Evolutionary conservation across 495 filamentous ascomycete species (phyloP).

Genomic region (Penicillium odoratum): DNA sequence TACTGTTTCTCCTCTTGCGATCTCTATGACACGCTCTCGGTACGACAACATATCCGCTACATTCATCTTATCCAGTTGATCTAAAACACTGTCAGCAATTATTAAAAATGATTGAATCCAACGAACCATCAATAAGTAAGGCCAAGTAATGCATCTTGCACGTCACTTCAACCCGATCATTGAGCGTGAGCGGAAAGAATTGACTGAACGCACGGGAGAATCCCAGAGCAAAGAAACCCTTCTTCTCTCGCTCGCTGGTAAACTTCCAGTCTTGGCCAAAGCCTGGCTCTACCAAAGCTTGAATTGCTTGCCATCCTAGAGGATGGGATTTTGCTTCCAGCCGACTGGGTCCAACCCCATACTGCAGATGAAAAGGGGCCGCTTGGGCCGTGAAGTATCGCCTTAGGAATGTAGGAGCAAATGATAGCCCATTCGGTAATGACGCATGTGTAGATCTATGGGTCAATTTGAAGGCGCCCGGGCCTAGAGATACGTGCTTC

Average conservation of each 20-base stretch:
- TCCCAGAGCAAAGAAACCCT: slow-evolving; percentile 17
- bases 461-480: neutral
- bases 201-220: slow-evolving; percentile 24
- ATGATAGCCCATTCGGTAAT: neutral
- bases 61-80: slow-evolving; percentile 28
- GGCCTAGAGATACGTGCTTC: neutral
- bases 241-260: slow-evolving; percentile 17
- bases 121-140: slow-evolving; percentile 24
- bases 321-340: slow-evolving; percentile 20
- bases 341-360: slow-evolving; percentile 9
- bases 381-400: neutral
- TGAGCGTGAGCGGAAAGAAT: slow-evolving; percentile 20
- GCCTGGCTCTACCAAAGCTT: slow-evolving; percentile 21
- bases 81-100: slow-evolving; percentile 9
- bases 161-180: slow-evolving; percentile 19
- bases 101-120: neutral
- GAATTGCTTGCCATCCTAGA: slow-evolving; percentile 22
- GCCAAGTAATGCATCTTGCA: slow-evolving; percentile 22
- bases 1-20: slow-evolving; percentile 7
- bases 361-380: neutral
- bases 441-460: neutral
- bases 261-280: slow-evolving; percentile 21
- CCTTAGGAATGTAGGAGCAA: neutral
- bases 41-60: slow-evolving; percentile 22
- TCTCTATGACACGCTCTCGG: slow-evolving; percentile 17